Evolutionary conservation across 179 eudicot genomes (phyloP).

Genomic region (Silene noctiflora): DNA sequence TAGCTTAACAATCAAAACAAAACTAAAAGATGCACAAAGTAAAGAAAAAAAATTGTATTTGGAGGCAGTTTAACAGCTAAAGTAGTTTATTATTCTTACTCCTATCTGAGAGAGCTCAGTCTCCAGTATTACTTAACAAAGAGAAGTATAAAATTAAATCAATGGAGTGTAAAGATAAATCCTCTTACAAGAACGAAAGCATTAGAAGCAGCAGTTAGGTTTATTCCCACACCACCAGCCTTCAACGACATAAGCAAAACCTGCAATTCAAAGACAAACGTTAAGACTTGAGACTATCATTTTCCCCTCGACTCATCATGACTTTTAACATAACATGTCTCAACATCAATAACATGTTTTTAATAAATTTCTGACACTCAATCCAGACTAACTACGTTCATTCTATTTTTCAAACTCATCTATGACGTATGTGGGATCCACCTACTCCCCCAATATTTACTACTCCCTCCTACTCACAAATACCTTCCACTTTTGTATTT

Average conservation of each 20-base stretch:
- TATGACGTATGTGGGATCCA: no score
- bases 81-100: neutral
- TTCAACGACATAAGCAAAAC: conserved; percentile 92
- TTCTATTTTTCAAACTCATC: no score
- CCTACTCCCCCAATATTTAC: no score
- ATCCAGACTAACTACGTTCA: no score
- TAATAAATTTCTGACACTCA: no score
- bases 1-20: neutral
- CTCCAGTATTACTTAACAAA: neutral
- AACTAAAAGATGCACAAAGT: neutral
- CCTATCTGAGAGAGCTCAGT: neutral
- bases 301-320: neutral
- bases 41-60: neutral
- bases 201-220: conserved; percentile 93
- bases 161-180: neutral
- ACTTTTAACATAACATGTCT: neutral
- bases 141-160: neutral
- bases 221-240: conserved; percentile 99
- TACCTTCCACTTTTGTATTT: no score
- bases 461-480: no score
- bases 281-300: conserved; percentile 9
- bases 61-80: neutral
- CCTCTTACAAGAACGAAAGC: conserved; percentile 87
- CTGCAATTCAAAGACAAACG: conserved; percentile 31
- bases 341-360: no score